Evolutionary conservation across 2,329 filamentous ascomycete species (phyloP), one percentile per base, ranked within the genome.

Genomic region (Neofusicoccum kwambonambiense): DNA sequence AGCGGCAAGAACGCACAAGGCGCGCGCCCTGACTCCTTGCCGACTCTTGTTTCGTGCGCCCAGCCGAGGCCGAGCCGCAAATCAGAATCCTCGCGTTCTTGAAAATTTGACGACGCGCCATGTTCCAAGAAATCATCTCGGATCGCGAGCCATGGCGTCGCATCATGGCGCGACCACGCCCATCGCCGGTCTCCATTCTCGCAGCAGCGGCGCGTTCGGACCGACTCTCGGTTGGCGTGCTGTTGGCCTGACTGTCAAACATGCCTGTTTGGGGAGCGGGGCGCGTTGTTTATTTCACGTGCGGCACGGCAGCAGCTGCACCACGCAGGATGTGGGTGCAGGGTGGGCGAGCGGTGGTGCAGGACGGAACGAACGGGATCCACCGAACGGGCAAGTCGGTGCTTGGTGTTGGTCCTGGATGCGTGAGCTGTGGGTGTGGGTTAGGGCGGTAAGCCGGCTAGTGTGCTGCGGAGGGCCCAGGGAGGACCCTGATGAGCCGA

Each of bases 181-280:
- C 54, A 45, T 58, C 54, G 15, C 54, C 19, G 37, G 35, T 49
- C 45, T 42, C 52, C 52, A 56, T 42, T 22, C 11, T 19, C 12
- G 52, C 27, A 58, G 54, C 17, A 22, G 52, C 31, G 52, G 19
- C 11, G 12, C 12, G 17, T 17, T 60, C 56, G 56, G 56, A 47
- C 56, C 56, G 56, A 60, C 56, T 60, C 12, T 5, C 8, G 41
- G 12, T 11, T 17, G 56, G 42, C 27, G 56, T 60, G 56, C 41
- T 47, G 56, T 37, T 47, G 56, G 56, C 56, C 56, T 60, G n/a
- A 60, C 56, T 47, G 42, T 45, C 56, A 37, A 60, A 60, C 27
- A 60, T 37, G 41, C 42, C 41, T 47, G 31, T 35, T 39, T 42
- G 42, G 42, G 42, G n/a, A 19, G 31, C 15, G 49, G 19, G 13